Evolutionary conservation across 228 moss, liverwort and hornwort species (phyloP).

Genomic region (Sphagnum magellanicum): DNA sequence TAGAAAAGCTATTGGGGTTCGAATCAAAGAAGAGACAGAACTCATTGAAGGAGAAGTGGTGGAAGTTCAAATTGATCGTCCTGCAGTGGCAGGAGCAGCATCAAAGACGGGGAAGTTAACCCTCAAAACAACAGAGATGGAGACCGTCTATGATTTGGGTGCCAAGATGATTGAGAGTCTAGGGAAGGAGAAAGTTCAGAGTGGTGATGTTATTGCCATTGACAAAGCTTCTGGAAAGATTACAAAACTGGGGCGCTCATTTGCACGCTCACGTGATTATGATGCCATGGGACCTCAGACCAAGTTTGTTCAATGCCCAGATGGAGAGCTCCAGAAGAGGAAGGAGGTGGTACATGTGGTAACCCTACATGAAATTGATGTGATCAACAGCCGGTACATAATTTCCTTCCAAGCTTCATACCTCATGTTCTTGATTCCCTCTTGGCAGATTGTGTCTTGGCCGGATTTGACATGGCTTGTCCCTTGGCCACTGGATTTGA

Average conservation of each 20-base stretch:
- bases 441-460: constrained; percentile 1
- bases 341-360: constrained; percentile 92
- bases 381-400: constrained; percentile 78
- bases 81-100: constrained; percentile 57
- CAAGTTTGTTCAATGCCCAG: constrained; percentile 82
- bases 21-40: constrained; percentile 92
- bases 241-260: constrained; percentile 76
- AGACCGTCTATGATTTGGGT: constrained; percentile 81
- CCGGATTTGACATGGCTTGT: too few species aligned
- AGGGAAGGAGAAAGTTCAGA: constrained; percentile 73
- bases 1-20: constrained; percentile 85
- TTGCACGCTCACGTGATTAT: constrained; percentile 79
- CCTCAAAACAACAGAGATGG: constrained; percentile 87
- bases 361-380: constrained; percentile 83
- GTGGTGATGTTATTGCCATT: constrained; percentile 83
- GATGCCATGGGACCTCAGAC: constrained; percentile 85
- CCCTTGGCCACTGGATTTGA: too few species aligned
- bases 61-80: constrained; percentile 79
- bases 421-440: background rate
- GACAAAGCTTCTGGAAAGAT: constrained; percentile 89
- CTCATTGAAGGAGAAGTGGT: constrained; percentile 94
- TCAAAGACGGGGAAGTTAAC: constrained; percentile 78
- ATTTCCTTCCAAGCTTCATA: too few species aligned
- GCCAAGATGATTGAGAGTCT: constrained; percentile 84
- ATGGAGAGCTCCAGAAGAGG: constrained; percentile 79